phyloP scores from a whole-genome alignment of 345 rosid species.

The Eucalyptus fibrosa region DNA sequence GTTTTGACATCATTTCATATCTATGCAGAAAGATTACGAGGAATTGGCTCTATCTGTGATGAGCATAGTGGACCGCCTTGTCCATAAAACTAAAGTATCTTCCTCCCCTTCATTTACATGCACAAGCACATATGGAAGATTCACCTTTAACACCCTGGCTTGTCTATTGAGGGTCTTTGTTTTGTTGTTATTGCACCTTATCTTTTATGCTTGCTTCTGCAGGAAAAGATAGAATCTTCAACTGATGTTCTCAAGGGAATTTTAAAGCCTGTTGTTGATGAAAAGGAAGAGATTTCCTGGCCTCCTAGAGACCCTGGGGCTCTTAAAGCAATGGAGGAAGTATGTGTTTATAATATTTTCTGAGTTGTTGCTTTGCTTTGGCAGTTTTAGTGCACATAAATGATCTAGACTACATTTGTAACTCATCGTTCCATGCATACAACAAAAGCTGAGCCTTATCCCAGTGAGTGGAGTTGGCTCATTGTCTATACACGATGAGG shows the following conservation, averaged over 20 bases:
- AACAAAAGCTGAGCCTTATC: neutral
- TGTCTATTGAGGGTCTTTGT: neutral
- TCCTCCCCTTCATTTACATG: neutral
- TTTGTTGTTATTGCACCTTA: neutral
- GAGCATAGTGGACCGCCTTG: slow-evolving; percentile 75
- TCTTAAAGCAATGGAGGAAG: slow-evolving; percentile 67
- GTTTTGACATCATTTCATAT: neutral
- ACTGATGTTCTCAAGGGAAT: slow-evolving; percentile 79
- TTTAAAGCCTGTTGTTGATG: slow-evolving; percentile 56
- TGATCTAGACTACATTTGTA: neutral
- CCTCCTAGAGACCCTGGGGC: slow-evolving; percentile 71
- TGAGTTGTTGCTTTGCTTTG: neutral
- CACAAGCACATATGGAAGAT: neutral
- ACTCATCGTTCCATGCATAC: neutral
- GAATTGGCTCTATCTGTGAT: slow-evolving; percentile 69
- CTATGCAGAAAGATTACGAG: slow-evolving; percentile 83
- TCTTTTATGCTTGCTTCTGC: neutral
- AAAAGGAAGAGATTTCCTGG: slow-evolving; percentile 64
- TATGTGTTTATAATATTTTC: neutral
- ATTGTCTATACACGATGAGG: neutral
- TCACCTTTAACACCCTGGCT: neutral
- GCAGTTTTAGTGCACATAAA: neutral
- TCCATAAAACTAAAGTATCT: slow-evolving; percentile 67
- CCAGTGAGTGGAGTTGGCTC: neutral
- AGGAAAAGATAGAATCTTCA: slow-evolving; percentile 83